phyloP scores from a whole-genome alignment of 1,139 yeast species.

The Diutina catenulata region DNA sequence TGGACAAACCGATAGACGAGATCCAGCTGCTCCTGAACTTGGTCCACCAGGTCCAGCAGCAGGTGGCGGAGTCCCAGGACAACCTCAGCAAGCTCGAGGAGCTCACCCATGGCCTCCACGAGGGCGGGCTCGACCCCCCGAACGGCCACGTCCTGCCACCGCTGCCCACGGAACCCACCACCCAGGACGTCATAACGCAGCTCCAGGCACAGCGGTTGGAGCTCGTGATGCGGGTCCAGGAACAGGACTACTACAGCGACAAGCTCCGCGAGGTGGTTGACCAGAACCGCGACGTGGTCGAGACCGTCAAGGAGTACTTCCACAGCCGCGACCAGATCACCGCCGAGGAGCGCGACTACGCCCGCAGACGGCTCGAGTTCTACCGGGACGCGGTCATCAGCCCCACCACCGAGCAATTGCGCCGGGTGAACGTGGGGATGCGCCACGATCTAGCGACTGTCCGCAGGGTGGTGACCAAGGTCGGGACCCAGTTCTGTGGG shows the following conservation, averaged over 20 bases:
- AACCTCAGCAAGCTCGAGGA: neutral
- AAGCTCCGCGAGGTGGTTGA: neutral
- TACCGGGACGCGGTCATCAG: neutral
- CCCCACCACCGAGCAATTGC: neutral
- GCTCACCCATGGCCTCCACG: neutral
- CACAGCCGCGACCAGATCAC: slow-evolving; percentile 3
- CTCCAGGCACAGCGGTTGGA: neutral
- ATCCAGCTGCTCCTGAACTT: slow-evolving; percentile 4
- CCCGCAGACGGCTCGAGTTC: neutral
- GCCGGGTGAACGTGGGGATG: neutral
- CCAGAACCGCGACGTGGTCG: neutral
- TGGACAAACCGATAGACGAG: slow-evolving; percentile 4
- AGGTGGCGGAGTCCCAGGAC: neutral
- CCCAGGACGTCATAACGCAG: neutral
- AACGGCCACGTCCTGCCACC: neutral
- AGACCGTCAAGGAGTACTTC: slow-evolving; percentile 2
- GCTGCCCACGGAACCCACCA: neutral
- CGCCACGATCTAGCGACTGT: neutral
- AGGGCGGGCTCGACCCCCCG: neutral
- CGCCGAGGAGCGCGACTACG: neutral
- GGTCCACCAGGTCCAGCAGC: neutral
- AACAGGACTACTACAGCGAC: neutral
- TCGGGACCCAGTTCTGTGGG: neutral
- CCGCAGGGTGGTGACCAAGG: neutral
- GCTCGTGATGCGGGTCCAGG: slow-evolving; percentile 1